Conservation (phyloP, 208 protist genomes). For the Leishmania tropica region DNA sequence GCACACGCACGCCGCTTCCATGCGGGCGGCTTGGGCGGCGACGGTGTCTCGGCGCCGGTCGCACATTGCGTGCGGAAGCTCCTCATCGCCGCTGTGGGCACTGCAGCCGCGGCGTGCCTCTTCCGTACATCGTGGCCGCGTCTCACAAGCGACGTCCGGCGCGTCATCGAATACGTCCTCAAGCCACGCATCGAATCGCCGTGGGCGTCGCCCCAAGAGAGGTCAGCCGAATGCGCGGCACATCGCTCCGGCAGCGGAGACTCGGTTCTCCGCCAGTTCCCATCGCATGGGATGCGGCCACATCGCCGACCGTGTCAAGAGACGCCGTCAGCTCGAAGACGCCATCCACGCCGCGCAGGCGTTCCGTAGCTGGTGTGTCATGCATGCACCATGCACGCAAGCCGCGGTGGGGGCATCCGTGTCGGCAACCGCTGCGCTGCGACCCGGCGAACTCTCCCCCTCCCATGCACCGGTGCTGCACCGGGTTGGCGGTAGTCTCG, state of each 20-base stretch:
- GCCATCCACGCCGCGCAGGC: slow-evolving; percentile 8
- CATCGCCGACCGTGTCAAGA: slow-evolving; percentile 1
- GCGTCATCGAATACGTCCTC: background rate
- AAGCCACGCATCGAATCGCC: background rate
- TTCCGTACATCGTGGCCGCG: background rate
- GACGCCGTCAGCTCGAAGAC: background rate
- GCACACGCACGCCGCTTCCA: background rate
- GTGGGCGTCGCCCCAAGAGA: background rate
- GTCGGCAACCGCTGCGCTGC: background rate
- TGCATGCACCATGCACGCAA: background rate
- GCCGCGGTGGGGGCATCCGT: background rate
- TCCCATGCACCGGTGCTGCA: background rate
- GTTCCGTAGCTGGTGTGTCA: slow-evolving; percentile 1
- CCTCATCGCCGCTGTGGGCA: background rate
- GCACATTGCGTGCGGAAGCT: background rate
- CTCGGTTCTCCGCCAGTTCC: background rate
- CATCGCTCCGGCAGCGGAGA: background rate
- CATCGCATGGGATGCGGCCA: background rate
- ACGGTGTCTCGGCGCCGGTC: background rate
- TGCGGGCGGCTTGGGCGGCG: background rate
- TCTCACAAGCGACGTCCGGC: background rate
- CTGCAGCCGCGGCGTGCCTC: background rate
- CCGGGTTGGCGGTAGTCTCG: background rate
- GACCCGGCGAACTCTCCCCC: background rate
- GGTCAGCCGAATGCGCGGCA: background rate